These are phyloP conservation scores for Rhizopus arrhizus DNA, from an alignment of 371 early-diverging fungal species.

Conservation along the genomic window DNA sequence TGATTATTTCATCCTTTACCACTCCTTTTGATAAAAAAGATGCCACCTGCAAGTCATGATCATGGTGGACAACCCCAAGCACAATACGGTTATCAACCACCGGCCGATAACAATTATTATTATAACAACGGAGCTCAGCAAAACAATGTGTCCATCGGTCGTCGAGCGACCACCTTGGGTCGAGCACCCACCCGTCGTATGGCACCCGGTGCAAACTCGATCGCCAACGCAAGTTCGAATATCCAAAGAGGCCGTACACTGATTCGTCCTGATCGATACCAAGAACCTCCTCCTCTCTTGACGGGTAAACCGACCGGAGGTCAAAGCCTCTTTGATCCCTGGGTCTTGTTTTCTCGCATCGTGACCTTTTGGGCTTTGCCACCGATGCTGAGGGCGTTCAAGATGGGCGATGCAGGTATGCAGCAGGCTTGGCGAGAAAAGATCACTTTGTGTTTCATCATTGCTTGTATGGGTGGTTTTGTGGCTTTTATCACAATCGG, in stretches of 20 bases:
- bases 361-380: slow-evolving; percentile 80
- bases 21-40: background rate
- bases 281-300: slow-evolving; percentile 72
- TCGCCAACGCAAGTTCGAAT: slow-evolving; percentile 51
- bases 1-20: background rate
- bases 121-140: slow-evolving; percentile 20
- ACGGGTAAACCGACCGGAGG: slow-evolving; percentile 61
- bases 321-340: slow-evolving; percentile 58
- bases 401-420: slow-evolving; percentile 64
- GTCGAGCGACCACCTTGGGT: slow-evolving; percentile 49
- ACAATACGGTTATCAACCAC: slow-evolving; percentile 28
- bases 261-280: slow-evolving; percentile 73
- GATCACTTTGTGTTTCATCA: slow-evolving; percentile 78
- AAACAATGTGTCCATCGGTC: slow-evolving; percentile 33
- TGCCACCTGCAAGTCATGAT: background rate
- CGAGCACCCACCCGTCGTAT: slow-evolving; percentile 57
- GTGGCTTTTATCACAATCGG: slow-evolving; percentile 73
- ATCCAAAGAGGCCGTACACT: slow-evolving; percentile 77
- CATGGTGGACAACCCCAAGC: slow-evolving; percentile 4
- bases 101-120: slow-evolving; percentile 29
- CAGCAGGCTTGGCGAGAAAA: slow-evolving; percentile 95
- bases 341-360: slow-evolving; percentile 76
- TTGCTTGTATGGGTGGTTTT: slow-evolving; percentile 68
- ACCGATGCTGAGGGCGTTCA: slow-evolving; percentile 55
- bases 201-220: slow-evolving; percentile 48